These are phyloP conservation scores for Penicillium lividum DNA, from an alignment of 495 filamentous ascomycete genomes.

Conservation along the genomic window DNA sequence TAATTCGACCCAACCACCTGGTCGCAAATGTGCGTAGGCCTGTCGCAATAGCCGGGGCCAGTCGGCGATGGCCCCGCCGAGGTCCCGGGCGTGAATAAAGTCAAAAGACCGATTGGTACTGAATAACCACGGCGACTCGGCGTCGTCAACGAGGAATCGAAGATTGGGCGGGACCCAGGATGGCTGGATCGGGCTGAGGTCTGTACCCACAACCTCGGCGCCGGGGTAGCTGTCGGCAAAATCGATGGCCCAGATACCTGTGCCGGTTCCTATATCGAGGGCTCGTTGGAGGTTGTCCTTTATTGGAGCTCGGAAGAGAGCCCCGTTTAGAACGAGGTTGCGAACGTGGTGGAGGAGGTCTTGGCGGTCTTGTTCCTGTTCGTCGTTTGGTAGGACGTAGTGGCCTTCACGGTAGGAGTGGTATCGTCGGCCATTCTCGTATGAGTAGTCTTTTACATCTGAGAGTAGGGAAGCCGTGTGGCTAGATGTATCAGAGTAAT, in stretches of 20 bases:
- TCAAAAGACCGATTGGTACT: slow-evolving; percentile 43
- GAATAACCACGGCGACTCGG: slow-evolving; percentile 52
- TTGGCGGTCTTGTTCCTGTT: slow-evolving; percentile 42
- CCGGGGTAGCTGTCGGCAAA: slow-evolving; percentile 56
- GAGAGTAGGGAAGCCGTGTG: slow-evolving; percentile 30
- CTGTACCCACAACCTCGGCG: slow-evolving; percentile 47
- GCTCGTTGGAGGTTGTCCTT: slow-evolving; percentile 55
- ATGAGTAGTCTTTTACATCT: slow-evolving; percentile 26
- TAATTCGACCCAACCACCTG: slow-evolving; percentile 57
- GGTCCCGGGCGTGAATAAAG: slow-evolving; percentile 49
- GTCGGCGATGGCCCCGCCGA: slow-evolving; percentile 49
- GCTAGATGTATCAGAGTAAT: slow-evolving; percentile 26
- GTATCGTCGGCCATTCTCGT: slow-evolving; percentile 67
- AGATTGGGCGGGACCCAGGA: slow-evolving; percentile 50
- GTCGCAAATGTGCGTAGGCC: slow-evolving; percentile 44
- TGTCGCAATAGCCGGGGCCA: slow-evolving; percentile 42
- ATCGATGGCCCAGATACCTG: slow-evolving; percentile 65
- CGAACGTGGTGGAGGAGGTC: slow-evolving; percentile 54
- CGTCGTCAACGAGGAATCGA: slow-evolving; percentile 50
- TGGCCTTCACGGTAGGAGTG: slow-evolving; percentile 64
- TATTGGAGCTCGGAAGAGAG: slow-evolving; percentile 61
- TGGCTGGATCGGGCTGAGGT: slow-evolving; percentile 36
- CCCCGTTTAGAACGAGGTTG: slow-evolving; percentile 54
- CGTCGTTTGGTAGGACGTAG: slow-evolving; percentile 57
- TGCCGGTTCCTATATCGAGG: slow-evolving; percentile 69